Conservation (phyloP, 495 filamentous ascomycete species). For the Daldinia childiae region DNA sequence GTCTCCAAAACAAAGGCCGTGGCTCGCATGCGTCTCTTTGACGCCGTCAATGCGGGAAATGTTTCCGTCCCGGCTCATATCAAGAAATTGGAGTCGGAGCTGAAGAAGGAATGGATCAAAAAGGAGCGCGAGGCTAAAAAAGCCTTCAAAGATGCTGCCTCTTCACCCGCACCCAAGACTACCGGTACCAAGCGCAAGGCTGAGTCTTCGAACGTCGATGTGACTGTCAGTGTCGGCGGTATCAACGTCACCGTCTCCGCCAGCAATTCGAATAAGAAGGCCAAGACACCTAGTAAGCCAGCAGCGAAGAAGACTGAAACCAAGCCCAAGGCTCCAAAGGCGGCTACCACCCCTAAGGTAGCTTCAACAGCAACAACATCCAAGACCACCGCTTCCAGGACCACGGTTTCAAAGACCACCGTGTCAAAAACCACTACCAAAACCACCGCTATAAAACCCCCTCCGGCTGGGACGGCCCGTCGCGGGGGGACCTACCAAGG, state of each 20-base stretch:
- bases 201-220: conserved; percentile 35
- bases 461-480: conserved; percentile 7
- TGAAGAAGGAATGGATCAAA: conserved; percentile 63
- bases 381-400: not conserved
- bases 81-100: conserved; percentile 56
- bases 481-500: conserved; percentile 36
- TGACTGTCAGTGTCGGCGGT: conserved; percentile 36
- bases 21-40: conserved; percentile 64
- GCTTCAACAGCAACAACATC: not conserved
- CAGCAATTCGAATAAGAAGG: conserved; percentile 26
- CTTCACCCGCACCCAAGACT: not conserved
- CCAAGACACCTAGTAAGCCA: conserved; percentile 29
- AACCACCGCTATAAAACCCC: conserved; percentile 1
- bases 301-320: not conserved
- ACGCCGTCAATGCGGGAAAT: conserved; percentile 57
- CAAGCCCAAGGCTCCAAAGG: too few species aligned
- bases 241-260: conserved; percentile 42
- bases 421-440: conserved; percentile 22
- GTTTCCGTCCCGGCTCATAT: conserved; percentile 54
- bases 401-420: conserved; percentile 8
- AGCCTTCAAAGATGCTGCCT: conserved; percentile 31
- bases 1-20: conserved; percentile 63
- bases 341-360: not conserved
- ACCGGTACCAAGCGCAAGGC: conserved; percentile 48
- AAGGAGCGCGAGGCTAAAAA: conserved; percentile 58